Evolutionary conservation across 1,139 yeast species (phyloP).

Genomic region (Debaryomyces fabryi): DNA sequence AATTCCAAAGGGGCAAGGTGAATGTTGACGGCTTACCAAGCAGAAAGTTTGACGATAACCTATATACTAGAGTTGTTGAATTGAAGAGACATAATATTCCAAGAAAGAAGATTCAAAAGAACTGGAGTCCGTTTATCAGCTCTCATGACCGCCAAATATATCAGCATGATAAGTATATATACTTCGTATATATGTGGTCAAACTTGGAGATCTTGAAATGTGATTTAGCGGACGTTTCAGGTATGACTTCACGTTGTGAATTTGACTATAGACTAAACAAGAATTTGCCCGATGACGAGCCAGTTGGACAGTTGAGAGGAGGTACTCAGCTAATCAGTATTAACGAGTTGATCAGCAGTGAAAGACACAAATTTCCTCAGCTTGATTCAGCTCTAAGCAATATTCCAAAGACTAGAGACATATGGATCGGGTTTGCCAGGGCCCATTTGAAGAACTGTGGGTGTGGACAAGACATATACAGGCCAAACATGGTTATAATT

Average conservation of each 20-base stretch:
- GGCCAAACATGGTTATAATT: constrained; percentile 49
- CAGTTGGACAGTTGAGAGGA: constrained; percentile 37
- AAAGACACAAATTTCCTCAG: neutral
- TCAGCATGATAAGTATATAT: constrained; percentile 23
- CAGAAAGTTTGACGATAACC: constrained; percentile 16
- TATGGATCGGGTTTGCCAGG: constrained; percentile 45
- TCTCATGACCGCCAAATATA: constrained; percentile 16
- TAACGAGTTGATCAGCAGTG: constrained; percentile 23
- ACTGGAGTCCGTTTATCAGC: constrained; percentile 36
- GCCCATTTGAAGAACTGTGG: constrained; percentile 50
- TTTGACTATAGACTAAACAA: constrained; percentile 26
- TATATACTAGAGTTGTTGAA: constrained; percentile 32
- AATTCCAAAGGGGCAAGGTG: constrained; percentile 34
- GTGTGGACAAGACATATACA: constrained; percentile 47
- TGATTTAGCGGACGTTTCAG: constrained; percentile 22
- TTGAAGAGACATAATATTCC: constrained; percentile 22
- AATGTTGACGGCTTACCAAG: constrained; percentile 26
- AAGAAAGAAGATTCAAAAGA: constrained; percentile 25
- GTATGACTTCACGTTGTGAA: constrained; percentile 28
- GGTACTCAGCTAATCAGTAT: constrained; percentile 37
- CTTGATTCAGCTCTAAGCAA: constrained; percentile 11
- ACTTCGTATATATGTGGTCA: constrained; percentile 41
- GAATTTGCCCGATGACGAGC: constrained; percentile 15
- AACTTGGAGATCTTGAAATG: constrained; percentile 38
- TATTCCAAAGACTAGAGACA: constrained; percentile 22